phyloP scores from a whole-genome alignment of 306 rosid genomes.

The Datisca glomerata region DNA sequence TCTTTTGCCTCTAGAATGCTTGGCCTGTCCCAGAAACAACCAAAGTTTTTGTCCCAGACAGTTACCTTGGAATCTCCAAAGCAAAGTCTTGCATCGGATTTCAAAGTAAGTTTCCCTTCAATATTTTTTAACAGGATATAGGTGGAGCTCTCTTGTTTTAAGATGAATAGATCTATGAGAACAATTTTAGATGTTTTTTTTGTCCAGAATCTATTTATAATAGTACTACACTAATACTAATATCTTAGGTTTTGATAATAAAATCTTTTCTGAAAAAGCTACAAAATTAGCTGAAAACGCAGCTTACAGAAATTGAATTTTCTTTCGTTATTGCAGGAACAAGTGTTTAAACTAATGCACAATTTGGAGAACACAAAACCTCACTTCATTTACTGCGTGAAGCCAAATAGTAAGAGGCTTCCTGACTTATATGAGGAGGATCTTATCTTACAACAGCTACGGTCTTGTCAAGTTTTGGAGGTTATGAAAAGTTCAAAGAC shows the following conservation, averaged over 20 bases:
- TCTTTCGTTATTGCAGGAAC: constrained; percentile 38
- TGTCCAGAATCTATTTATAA: not conserved
- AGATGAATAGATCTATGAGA: too few species aligned
- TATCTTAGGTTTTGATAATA: too few species aligned
- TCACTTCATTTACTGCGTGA: constrained; percentile 85
- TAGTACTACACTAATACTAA: too few species aligned
- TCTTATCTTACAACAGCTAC: constrained; percentile 72
- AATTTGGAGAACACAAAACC: constrained; percentile 78
- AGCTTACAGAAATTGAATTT: not conserved
- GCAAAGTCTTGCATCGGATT: constrained; percentile 54
- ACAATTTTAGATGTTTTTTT: too few species aligned
- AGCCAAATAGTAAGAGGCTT: constrained; percentile 62
- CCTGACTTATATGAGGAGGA: constrained; percentile 54
- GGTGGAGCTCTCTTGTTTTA: too few species aligned
- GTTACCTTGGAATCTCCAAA: constrained; percentile 31
- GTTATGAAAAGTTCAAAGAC: constrained; percentile 69
- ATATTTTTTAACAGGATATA: too few species aligned
- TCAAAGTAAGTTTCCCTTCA: constrained; percentile 87
- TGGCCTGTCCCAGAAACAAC: constrained; percentile 32
- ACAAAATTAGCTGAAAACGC: too few species aligned
- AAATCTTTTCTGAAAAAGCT: too few species aligned
- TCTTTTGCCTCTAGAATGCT: constrained; percentile 33
- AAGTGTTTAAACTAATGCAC: constrained; percentile 69
- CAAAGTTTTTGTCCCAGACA: constrained; percentile 20
- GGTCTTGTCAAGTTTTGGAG: constrained; percentile 70